Evolutionary conservation across 176 grass and related monocot species (phyloP), one percentile per base, ranked within the genome.

Genomic region (Luzula sylvatica): DNA sequence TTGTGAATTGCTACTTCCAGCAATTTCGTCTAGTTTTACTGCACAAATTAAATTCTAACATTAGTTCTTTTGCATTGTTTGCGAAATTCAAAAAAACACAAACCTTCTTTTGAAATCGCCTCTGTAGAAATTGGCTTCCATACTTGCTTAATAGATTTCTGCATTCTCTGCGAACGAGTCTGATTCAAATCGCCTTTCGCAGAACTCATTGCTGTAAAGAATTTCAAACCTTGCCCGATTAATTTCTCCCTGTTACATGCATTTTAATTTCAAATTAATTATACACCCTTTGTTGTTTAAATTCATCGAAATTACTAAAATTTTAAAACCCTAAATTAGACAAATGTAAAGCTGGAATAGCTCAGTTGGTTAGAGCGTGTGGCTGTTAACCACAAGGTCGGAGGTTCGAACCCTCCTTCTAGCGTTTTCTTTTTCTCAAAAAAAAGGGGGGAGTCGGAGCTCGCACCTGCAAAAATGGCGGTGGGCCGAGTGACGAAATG

Each of bases 121-220:
- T 73, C 30, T 15, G 68, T 84, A 26, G 80, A 80, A 63, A 84
- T 35, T 5, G 76, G 55, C 56, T 52, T 80, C 83, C 79, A 79
- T 71, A 42, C 75, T 35, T 72, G 89, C 32, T 67, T 44, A 38
- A 66, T 60, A 55, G 70, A 7, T 65, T 68, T 67, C 30, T 35
- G 47, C 53, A 65, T 88, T 42, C 61, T 88, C 40, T 55, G 66
- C 26, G 47, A 47, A 0, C 56, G 21, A 1, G 6, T 46, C 52
- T 47, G 70, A 46, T n/a, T 39, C 21, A 56, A 53, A 40, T 27
- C 15, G 70, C 73, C 57, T 28, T 53, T 46, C 0, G 5, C 24
- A 7, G 18, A 50, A 64, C 71, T 65, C 76, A 95, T 85, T 38
- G 42, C 52, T 38, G 48, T 49, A 39, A 74, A 47, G 3, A 28